phyloP scores from a whole-genome alignment of 2,329 filamentous ascomycete genomes.

The Juglanconis oblonga region DNA sequence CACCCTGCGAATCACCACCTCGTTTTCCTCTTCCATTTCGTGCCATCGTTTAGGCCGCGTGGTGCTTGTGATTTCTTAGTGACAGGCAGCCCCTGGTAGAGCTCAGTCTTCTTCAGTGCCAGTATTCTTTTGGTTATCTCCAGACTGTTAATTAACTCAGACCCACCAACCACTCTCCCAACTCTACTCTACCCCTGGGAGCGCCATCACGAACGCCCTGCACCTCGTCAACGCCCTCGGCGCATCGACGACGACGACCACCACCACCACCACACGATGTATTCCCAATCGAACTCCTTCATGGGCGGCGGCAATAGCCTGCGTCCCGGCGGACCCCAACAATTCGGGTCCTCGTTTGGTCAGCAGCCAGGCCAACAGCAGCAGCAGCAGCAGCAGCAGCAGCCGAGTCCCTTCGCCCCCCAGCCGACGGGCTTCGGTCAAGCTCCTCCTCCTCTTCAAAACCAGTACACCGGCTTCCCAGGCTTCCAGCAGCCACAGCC shows the following conservation, averaged over 20 bases:
- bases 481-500: constrained; percentile 52
- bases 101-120: constrained; percentile 4
- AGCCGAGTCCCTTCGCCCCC: constrained; percentile 53
- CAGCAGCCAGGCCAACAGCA: constrained; percentile 36
- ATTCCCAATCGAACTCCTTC: constrained; percentile 83
- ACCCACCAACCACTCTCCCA: constrained; percentile 6
- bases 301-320: constrained; percentile 75
- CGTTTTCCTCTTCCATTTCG: constrained; percentile 10
- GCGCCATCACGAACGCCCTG: not conserved
- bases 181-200: not conserved
- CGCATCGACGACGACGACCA: constrained; percentile 2
- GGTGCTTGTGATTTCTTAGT: constrained; percentile 5
- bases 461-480: constrained; percentile 61
- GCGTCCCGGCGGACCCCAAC: constrained; percentile 61
- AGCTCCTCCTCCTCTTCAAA: constrained; percentile 42
- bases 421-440: constrained; percentile 61
- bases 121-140: constrained; percentile 7
- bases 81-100: constrained; percentile 10
- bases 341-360: constrained; percentile 51
- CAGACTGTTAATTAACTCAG: constrained; percentile 7
- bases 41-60: not conserved
- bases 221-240: not conserved
- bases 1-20: constrained; percentile 9
- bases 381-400: constrained; percentile 42
- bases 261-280: constrained; percentile 57